A percentile compares a stretch with the other conserved stretches of the same genome.
phyloP scores from a whole-genome alignment of 352 stramenopile genomes.

The Globisporangium emineosum region DNA sequence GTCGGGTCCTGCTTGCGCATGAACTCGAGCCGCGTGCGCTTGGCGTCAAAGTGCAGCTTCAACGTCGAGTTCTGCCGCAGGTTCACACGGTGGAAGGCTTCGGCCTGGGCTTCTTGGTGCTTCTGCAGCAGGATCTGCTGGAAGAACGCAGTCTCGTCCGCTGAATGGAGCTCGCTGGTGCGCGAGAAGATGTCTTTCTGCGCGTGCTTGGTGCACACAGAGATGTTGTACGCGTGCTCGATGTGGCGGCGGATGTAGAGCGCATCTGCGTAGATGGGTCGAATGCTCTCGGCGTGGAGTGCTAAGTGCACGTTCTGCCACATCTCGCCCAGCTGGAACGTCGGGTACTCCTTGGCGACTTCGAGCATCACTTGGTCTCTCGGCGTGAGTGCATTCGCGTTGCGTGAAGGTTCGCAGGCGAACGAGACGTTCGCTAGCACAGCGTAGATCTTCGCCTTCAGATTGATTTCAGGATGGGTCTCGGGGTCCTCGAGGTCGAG shows the following conservation, averaged over 20 bases:
- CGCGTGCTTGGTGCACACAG: conserved; percentile 54
- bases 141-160: conserved; percentile 47
- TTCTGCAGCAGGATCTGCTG: conserved; percentile 59
- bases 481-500: conserved; percentile 32
- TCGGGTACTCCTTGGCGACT: conserved; percentile 67
- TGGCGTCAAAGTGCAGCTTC: conserved; percentile 71
- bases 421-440: conserved; percentile 68
- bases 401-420: conserved; percentile 18
- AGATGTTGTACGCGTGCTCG: conserved; percentile 69
- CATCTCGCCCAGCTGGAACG: conserved; percentile 64
- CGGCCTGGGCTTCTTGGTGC: conserved; percentile 59
- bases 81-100: conserved; percentile 52
- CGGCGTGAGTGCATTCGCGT: conserved; percentile 22
- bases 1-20: conserved; percentile 60
- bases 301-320: conserved; percentile 70
- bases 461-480: conserved; percentile 44
- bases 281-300: conserved; percentile 57
- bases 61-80: conserved; percentile 66
- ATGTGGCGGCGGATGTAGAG: conserved; percentile 72
- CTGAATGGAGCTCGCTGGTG: conserved; percentile 13
- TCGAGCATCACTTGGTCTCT: conserved; percentile 69
- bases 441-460: conserved; percentile 73
- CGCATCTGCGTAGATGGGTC: conserved; percentile 71
- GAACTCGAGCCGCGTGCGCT: conserved; percentile 67
- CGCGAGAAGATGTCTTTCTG: conserved; percentile 49